These are phyloP conservation scores for Gymnopilus dilepis DNA, from an alignment of 768 basidiomycete species.

Conservation along the genomic window DNA sequence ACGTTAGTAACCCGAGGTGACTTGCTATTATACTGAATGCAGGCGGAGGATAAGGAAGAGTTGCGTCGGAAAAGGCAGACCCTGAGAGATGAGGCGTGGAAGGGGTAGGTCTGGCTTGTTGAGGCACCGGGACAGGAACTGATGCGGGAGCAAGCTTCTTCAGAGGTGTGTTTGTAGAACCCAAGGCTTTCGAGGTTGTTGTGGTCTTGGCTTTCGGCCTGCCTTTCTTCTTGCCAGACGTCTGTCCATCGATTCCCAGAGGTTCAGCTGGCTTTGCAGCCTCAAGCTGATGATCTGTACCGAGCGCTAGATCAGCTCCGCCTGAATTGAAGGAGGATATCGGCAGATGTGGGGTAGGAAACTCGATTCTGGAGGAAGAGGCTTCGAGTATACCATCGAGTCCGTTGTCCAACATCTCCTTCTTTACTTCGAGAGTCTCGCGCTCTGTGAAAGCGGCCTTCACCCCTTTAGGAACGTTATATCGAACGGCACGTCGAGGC, in stretches of 20 bases:
- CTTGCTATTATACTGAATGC: not conserved
- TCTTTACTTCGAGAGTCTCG: not conserved
- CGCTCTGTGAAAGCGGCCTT: not conserved
- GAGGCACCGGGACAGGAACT: not conserved
- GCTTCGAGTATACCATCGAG: not conserved
- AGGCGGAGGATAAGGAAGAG: not conserved
- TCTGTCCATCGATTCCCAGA: not conserved
- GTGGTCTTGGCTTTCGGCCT: not conserved
- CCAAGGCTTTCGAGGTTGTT: not conserved
- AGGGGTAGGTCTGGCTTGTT: not conserved
- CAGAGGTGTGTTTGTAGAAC: not conserved
- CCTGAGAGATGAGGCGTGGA: not conserved
- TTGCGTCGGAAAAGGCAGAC: not conserved
- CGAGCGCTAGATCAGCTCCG: not conserved
- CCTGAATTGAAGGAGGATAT: not conserved
- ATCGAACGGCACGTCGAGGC: constrained; percentile 5
- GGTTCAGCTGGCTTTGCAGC: not conserved
- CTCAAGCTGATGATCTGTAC: not conserved
- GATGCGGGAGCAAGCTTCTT: not conserved
- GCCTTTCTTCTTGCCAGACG: not conserved
- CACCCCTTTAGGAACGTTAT: not conserved
- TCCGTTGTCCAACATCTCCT: not conserved
- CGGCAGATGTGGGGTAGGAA: constrained; percentile 6
- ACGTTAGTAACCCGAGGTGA: not conserved
- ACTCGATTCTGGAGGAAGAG: not conserved